Conservation (phyloP, 1,284 basidiomycete species). For the Peniophora sp. region DNA sequence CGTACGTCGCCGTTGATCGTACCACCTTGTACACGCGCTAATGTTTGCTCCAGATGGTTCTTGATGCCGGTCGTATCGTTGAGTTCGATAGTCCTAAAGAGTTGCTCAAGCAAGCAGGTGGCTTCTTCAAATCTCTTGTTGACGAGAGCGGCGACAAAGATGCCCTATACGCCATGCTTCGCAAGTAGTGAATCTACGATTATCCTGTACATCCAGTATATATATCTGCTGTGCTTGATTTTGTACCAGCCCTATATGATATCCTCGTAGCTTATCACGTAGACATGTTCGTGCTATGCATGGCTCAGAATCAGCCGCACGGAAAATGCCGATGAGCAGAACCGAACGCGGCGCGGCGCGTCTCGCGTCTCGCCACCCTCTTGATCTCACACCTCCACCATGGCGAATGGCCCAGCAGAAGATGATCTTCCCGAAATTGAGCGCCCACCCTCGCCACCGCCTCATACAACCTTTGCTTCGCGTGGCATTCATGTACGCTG, state of each 20-base stretch:
- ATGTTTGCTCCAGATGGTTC: slow-evolving; percentile 19
- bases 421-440: slow-evolving; percentile 59
- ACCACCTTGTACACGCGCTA: background rate
- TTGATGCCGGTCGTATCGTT: slow-evolving; percentile 25
- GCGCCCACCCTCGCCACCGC: slow-evolving; percentile 64
- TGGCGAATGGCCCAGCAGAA: slow-evolving; percentile 23
- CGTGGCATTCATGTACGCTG: slow-evolving; percentile 63
- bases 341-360: no score
- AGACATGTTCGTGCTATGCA: no score
- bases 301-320: no score
- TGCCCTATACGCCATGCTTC: slow-evolving; percentile 22
- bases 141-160: slow-evolving; percentile 30
- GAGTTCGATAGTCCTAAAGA: slow-evolving; percentile 27
- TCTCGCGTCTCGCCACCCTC: no score
- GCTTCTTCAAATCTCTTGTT: slow-evolving; percentile 26
- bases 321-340: no score
- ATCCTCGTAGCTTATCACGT: no score
- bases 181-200: no score
- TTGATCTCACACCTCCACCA: no score
- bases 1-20: slow-evolving; percentile 11
- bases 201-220: no score
- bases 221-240: no score
- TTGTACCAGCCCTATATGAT: no score
- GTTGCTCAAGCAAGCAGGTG: slow-evolving; percentile 26
- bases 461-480: slow-evolving; percentile 58